A percentile compares a stretch with the other conserved stretches of the same genome.
phyloP scores from a whole-genome alignment of 176 grass and related monocot species.

The Puccinellia tenuiflora region DNA sequence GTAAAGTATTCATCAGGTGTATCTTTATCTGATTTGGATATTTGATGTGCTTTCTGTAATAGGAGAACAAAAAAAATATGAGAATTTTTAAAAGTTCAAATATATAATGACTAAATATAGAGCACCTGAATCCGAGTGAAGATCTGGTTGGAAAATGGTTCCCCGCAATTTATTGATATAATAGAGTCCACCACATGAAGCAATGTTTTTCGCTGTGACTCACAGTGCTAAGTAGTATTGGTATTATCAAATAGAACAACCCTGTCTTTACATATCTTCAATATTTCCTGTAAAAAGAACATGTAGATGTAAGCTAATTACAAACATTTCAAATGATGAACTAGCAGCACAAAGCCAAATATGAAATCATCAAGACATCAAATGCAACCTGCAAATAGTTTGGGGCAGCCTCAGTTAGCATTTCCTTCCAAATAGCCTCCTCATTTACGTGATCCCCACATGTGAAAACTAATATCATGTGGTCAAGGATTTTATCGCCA shows the following conservation, averaged over 20 bases:
- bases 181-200: neutral
- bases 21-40: neutral
- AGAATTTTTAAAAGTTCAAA: neutral
- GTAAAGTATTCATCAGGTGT: neutral
- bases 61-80: neutral
- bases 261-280: too few relatives aligned
- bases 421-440: neutral
- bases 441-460: slow-evolving; percentile 43
- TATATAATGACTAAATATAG: neutral
- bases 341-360: too few relatives aligned
- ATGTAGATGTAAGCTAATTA: too few relatives aligned
- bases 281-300: too few relatives aligned
- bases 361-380: neutral
- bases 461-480: slow-evolving; percentile 68
- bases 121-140: neutral
- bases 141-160: neutral
- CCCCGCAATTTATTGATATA: neutral
- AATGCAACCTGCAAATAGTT: neutral
- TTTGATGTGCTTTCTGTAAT: neutral
- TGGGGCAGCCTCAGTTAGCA: neutral
- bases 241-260: too few relatives aligned
- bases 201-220: neutral
- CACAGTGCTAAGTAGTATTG: neutral
- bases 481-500: slow-evolving; percentile 54
- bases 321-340: too few relatives aligned